Evolutionary conservation across 2,329 filamentous ascomycete species (phyloP), one percentile per base, ranked within the genome.

Genomic region (Teratosphaeria viscida): DNA sequence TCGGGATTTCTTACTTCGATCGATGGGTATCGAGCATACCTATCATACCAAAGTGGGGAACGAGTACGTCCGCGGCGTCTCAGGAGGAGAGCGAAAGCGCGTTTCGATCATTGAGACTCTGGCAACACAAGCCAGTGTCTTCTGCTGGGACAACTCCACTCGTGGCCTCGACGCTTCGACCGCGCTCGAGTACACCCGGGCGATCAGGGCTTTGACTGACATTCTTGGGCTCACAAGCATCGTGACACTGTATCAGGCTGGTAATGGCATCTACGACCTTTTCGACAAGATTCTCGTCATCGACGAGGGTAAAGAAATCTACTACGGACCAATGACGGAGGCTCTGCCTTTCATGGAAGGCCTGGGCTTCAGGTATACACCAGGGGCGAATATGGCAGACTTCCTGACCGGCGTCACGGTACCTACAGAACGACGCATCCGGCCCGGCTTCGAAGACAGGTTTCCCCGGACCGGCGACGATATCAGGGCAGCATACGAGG

Each of bases 21-120:
- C 95, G 88, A 95, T 96, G 79, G 94, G 92, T 70, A 95, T 96
- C 58, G 88, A 92, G 14, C 78, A 85, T 29, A 89, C 86, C 5
- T 87, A 85, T 66, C 83, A 91, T 70, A 96, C 92, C 0, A 84
- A 92, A 34, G 84, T 89, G 5, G 86, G 86, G 1, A 82, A 88
- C 61, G 84, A 84, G 43, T 86, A 80, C 60, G 77, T 87, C 0
- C 79, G 85, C 3, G 85, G 87, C 65, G 83, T 89, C 0, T 85
- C 82, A 16, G 86, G 85, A 32, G 86, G 86, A 34, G 85, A 89
- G 70, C 74, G 85, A 5, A 88, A 88, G 72, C 80, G 86, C 64
- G 85, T 88, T 0, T 86, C 83, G 1, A 87, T 89, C 57, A 81
- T 85, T 3, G 86, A 89, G 66, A 90, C 96, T 90, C 81, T 79